phyloP scores from a whole-genome alignment of 441 rosid species.

The Flueggea neowawraea region DNA sequence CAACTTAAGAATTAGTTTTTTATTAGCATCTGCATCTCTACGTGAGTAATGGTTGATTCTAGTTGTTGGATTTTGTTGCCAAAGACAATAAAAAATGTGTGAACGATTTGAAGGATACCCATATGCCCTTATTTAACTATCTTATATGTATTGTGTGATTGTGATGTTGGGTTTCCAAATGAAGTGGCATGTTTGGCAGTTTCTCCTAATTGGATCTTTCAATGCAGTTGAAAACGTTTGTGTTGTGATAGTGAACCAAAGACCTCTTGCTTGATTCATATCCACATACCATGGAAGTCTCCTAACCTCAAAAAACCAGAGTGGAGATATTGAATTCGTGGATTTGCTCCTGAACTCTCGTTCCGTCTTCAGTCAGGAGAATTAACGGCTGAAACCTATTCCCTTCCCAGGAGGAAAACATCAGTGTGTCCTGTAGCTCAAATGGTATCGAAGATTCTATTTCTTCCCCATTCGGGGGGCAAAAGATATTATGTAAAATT shows the following conservation, averaged over 20 bases:
- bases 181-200: slow-evolving; percentile 4
- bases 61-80: too few species aligned
- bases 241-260: too few species aligned
- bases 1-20: too few species aligned
- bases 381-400: background rate
- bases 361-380: background rate
- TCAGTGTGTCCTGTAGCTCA: background rate
- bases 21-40: too few species aligned
- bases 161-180: slow-evolving; percentile 5
- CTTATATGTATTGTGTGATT: background rate
- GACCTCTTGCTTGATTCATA: background rate
- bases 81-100: slow-evolving; percentile 1
- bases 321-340: background rate
- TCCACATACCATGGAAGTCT: background rate
- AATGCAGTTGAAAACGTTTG: background rate
- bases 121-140: background rate
- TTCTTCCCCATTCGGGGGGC: too few species aligned
- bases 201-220: background rate
- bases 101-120: background rate
- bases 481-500: too few species aligned
- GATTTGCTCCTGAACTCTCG: background rate
- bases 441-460: background rate
- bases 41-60: too few species aligned
- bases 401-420: background rate
- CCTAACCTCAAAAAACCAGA: background rate